Percentiles rank a stretch among this genome's conserved stretches.
Conservation (phyloP, 345 rosid species). For the Lepidium aucheri region DNA sequence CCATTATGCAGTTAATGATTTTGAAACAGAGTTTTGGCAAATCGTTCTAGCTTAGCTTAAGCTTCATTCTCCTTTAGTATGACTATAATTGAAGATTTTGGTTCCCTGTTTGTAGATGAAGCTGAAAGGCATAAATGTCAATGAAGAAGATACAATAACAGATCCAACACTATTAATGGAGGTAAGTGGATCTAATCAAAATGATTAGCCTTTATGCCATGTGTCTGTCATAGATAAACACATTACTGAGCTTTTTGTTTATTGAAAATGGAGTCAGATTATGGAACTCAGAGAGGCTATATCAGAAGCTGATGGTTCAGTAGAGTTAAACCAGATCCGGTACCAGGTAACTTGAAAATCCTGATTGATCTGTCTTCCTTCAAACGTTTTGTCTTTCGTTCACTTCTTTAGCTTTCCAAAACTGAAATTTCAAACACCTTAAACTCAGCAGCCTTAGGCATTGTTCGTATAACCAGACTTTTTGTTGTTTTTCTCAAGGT, state of each 20-base stretch:
- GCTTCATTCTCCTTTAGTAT: neutral
- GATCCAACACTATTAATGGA: constrained; percentile 71
- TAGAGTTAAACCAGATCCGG: constrained; percentile 46
- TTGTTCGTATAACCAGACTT: neutral
- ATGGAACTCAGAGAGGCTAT: constrained; percentile 93
- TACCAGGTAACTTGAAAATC: constrained; percentile 44
- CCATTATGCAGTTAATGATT: neutral
- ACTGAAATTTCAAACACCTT: neutral
- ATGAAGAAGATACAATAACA: constrained; percentile 86
- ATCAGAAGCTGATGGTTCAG: constrained; percentile 61
- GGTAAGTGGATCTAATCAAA: constrained; percentile 33
- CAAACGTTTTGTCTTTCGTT: neutral
- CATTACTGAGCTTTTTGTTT: neutral
- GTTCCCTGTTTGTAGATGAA: constrained; percentile 40
- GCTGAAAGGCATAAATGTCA: constrained; percentile 60
- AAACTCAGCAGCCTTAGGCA: neutral
- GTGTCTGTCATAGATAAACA: neutral
- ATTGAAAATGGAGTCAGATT: constrained; percentile 39
- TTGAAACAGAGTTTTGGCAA: neutral
- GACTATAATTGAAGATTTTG: neutral
- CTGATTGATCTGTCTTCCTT: neutral
- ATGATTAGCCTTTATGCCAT: neutral
- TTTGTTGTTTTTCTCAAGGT: constrained; percentile 36
- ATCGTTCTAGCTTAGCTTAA: neutral
- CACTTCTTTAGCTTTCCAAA: neutral